phyloP scores from a whole-genome alignment of 768 basidiomycete genomes.

The Pulveroboletus ravenelii region DNA sequence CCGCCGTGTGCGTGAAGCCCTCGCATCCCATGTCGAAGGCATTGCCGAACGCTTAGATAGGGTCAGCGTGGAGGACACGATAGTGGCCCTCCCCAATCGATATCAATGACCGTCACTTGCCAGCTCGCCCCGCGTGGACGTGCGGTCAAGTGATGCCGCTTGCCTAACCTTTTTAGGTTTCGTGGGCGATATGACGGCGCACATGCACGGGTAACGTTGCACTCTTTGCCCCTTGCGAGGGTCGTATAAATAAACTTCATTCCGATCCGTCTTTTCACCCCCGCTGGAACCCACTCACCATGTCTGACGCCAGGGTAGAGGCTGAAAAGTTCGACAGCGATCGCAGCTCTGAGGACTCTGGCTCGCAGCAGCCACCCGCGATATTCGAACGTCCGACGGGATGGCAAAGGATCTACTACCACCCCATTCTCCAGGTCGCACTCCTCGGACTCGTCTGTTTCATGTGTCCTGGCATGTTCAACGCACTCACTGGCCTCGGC shows the following conservation, averaged over 20 bases:
- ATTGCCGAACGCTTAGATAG: background rate
- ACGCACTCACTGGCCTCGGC: slow-evolving; percentile 75
- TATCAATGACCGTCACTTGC: background rate
- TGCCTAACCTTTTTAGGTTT: background rate
- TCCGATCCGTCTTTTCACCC: background rate
- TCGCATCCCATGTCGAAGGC: no score
- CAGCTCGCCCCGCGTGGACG: background rate
- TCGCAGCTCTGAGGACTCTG: slow-evolving; percentile 18
- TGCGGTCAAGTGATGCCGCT: no score
- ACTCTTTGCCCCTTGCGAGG: background rate
- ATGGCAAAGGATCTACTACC: slow-evolving; percentile 50
- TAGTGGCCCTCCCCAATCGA: background rate
- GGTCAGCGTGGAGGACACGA: background rate
- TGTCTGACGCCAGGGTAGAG: slow-evolving; percentile 19
- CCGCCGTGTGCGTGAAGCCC: no score
- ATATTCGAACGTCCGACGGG: slow-evolving; percentile 47
- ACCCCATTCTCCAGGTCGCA: slow-evolving; percentile 39
- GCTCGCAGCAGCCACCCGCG: slow-evolving; percentile 14
- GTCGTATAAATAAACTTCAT: slow-evolving; percentile 1
- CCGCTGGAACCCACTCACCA: background rate
- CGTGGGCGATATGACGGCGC: background rate
- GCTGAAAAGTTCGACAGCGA: slow-evolving; percentile 16
- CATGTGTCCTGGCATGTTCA: slow-evolving; percentile 67
- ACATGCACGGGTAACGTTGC: background rate
- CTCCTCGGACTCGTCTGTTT: slow-evolving; percentile 64